Percentiles rank a stretch among this genome's conserved stretches.
These are phyloP conservation scores for Dictyostelium capitatum DNA, from an alignment of 78 protist species.

Conservation along the genomic window DNA sequence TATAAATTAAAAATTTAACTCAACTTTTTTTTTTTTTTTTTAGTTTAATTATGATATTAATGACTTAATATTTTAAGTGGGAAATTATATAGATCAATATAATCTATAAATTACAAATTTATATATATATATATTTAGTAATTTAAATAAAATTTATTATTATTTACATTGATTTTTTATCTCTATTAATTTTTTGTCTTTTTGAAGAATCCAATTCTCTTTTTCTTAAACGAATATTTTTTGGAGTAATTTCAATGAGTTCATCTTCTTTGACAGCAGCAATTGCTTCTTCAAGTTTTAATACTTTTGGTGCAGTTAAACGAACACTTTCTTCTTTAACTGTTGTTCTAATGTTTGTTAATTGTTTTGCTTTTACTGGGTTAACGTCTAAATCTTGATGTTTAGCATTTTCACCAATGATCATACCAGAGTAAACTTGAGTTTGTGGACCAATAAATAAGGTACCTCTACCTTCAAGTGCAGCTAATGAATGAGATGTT, in stretches of 20 bases:
- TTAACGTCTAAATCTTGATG: slow-evolving; percentile 88
- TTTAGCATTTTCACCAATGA: slow-evolving; percentile 89
- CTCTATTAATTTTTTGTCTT: slow-evolving; percentile 52
- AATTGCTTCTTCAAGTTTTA: slow-evolving; percentile 90
- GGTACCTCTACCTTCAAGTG: slow-evolving; percentile 87
- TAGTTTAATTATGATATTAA: no score
- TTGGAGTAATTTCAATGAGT: slow-evolving; percentile 91
- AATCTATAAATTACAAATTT: no score
- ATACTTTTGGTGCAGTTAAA: slow-evolving; percentile 75
- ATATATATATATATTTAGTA: no score
- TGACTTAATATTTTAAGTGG: not conserved
- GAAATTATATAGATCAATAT: not conserved
- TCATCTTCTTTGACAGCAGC: slow-evolving; percentile 86
- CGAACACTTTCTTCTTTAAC: slow-evolving; percentile 83
- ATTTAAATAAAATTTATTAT: not conserved
- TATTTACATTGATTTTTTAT: slow-evolving; percentile 31
- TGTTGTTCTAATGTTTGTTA: slow-evolving; percentile 88
- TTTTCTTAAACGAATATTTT: slow-evolving; percentile 84
- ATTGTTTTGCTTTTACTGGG: slow-evolving; percentile 88
- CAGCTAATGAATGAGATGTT: slow-evolving; percentile 80
- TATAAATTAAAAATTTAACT: no score
- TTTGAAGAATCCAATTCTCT: slow-evolving; percentile 50
- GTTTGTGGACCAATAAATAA: slow-evolving; percentile 87
- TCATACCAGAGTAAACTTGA: slow-evolving; percentile 91
- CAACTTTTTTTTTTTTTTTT: no score